Percentiles rank a stretch among this genome's conserved stretches.
phyloP scores from a whole-genome alignment of 768 basidiomycete species.

The Phlebiopsis gigantea region DNA sequence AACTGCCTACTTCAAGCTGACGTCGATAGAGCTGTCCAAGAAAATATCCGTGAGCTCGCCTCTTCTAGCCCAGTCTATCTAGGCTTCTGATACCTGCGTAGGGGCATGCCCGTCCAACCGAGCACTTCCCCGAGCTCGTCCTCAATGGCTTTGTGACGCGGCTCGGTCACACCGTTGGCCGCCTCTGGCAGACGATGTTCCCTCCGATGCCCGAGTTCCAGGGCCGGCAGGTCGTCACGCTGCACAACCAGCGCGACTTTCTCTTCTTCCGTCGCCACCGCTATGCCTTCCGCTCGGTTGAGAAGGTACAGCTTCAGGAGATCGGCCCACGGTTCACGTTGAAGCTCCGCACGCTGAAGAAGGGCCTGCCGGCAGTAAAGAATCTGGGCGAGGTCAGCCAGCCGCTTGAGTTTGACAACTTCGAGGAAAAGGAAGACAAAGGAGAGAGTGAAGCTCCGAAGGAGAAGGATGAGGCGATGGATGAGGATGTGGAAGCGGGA shows the following conservation, averaged over 20 bases:
- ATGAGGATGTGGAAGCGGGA: conserved; percentile 24
- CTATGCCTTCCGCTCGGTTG: conserved; percentile 87
- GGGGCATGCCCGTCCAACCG: conserved; percentile 90
- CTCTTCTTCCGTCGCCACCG: conserved; percentile 94
- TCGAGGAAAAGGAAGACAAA: conserved; percentile 28
- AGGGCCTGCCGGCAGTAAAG: conserved; percentile 79
- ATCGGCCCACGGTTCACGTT: conserved; percentile 97
- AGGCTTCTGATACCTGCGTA: conserved; percentile 22
- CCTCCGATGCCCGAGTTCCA: conserved; percentile 93
- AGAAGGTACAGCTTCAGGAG: conserved; percentile 91
- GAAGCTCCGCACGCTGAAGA: conserved; percentile 85
- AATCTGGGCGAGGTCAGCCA: conserved; percentile 59
- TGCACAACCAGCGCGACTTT: conserved; percentile 98
- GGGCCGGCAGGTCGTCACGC: conserved; percentile 93
- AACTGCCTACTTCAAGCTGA: conserved; percentile 92
- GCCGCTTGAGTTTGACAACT: conserved; percentile 47
- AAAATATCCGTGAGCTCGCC: conserved; percentile 68
- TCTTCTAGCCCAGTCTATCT: neutral
- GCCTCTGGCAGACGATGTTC: conserved; percentile 95
- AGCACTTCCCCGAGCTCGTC: conserved; percentile 92
- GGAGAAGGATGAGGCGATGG: conserved; percentile 25
- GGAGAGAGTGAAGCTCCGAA: conserved; percentile 17
- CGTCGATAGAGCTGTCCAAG: conserved; percentile 80
- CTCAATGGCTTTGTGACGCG: conserved; percentile 92
- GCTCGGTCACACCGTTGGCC: conserved; percentile 88